Percentiles rank a stretch among this genome's conserved stretches.
Conservation (phyloP, 768 basidiomycete genomes). For the Stropharia rugosoannulata region DNA sequence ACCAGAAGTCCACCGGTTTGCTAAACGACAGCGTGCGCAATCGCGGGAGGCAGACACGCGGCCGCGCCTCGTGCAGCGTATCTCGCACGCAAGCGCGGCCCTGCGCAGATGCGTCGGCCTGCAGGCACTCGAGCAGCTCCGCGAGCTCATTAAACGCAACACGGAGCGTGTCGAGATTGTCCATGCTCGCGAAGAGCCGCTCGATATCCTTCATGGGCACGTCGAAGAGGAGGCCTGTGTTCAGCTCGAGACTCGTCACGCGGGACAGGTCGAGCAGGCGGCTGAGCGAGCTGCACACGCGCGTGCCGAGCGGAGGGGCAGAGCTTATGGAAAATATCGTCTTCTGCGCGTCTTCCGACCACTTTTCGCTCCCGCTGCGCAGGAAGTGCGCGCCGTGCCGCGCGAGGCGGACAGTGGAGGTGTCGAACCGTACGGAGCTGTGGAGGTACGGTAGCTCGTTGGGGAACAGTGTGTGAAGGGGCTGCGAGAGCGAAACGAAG, state of each 20-base stretch:
- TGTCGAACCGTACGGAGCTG: slow-evolving; percentile 1
- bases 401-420: slow-evolving; percentile 19
- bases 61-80: background rate
- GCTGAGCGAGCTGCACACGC: slow-evolving; percentile 17
- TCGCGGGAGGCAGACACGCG: slow-evolving; percentile 20
- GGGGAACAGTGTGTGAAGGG: slow-evolving; percentile 28
- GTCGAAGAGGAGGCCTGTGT: slow-evolving; percentile 26
- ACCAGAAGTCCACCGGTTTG: slow-evolving; percentile 31
- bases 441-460: slow-evolving; percentile 15
- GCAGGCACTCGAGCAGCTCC: slow-evolving; percentile 20
- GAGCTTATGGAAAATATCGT: slow-evolving; percentile 24
- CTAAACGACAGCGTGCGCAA: slow-evolving; percentile 29
- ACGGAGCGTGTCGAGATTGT: slow-evolving; percentile 23
- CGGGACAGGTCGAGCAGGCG: slow-evolving; percentile 19
- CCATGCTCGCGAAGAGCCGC: slow-evolving; percentile 16
- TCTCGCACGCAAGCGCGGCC: background rate
- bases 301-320: slow-evolving; percentile 16
- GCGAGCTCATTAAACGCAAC: slow-evolving; percentile 29
- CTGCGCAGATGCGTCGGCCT: too few species aligned
- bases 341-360: slow-evolving; percentile 19
- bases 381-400: slow-evolving; percentile 24
- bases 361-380: slow-evolving; percentile 10
- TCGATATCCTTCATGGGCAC: slow-evolving; percentile 17
- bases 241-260: slow-evolving; percentile 31
- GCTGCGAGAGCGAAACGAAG: slow-evolving; percentile 22